These are phyloP conservation scores for Serendipita indica DNA, from an alignment of 768 basidiomycete species.

Conservation along the genomic window DNA sequence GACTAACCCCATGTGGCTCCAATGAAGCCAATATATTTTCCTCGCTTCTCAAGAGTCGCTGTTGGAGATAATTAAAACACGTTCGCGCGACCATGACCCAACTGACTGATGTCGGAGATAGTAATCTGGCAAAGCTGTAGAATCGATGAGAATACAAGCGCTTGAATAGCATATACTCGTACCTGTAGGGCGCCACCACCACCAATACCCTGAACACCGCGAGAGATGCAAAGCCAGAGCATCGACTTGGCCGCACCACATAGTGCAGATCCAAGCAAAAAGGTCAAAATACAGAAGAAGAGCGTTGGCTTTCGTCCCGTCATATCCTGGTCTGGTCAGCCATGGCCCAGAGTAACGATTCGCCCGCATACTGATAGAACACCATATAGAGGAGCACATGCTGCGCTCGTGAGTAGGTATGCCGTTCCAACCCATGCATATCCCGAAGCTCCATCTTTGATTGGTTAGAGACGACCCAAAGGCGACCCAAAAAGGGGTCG, in stretches of 20 bases:
- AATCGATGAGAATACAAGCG: not conserved
- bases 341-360: not conserved
- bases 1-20: conserved; percentile 72
- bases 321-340: conserved; percentile 9
- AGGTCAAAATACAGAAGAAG: conserved; percentile 12
- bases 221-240: conserved; percentile 58
- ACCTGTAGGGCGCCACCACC: conserved; percentile 62
- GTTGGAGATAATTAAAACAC: not conserved
- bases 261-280: conserved; percentile 39
- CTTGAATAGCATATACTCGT: not conserved
- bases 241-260: conserved; percentile 71
- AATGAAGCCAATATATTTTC: conserved; percentile 58
- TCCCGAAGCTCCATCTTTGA: conserved; percentile 10
- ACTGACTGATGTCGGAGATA: conserved; percentile 53
- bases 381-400: conserved; percentile 60
- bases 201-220: conserved; percentile 73
- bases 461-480: not conserved
- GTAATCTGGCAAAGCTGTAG: conserved; percentile 51
- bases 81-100: not conserved
- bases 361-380: conserved; percentile 39
- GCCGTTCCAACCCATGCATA: conserved; percentile 16
- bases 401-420: conserved; percentile 30
- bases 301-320: conserved; percentile 14
- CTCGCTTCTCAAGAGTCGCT: conserved; percentile 34
- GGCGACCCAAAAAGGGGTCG: not conserved